These are phyloP conservation scores for Piper betle DNA, from an alignment of 164 flowering plant genomes.

Conservation along the genomic window DNA sequence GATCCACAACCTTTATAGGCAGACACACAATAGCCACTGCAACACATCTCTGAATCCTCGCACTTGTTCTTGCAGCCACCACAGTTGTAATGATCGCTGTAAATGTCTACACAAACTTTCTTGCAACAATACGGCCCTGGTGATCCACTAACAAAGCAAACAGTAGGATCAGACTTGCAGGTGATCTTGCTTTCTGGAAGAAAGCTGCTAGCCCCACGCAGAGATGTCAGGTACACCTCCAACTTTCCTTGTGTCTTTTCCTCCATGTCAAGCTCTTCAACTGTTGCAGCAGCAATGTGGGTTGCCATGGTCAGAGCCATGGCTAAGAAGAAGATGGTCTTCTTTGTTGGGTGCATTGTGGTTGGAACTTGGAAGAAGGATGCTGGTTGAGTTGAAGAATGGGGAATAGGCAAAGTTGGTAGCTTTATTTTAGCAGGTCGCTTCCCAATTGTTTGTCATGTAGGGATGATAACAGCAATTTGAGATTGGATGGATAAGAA, in stretches of 20 bases:
- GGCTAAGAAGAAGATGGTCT: too few species aligned
- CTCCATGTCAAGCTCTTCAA: not conserved
- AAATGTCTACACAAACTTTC: not conserved
- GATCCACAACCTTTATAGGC: not conserved
- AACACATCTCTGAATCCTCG: not conserved
- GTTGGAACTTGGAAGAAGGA: too few species aligned
- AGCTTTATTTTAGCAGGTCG: too few species aligned
- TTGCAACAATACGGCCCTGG: constrained; percentile 1
- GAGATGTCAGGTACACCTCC: not conserved
- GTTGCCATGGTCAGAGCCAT: too few species aligned
- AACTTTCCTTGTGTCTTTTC: not conserved
- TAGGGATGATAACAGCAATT: too few species aligned
- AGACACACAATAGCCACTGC: not conserved
- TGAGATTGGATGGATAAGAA: too few species aligned
- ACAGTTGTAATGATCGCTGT: not conserved
- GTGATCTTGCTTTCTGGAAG: not conserved
- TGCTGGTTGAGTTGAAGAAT: too few species aligned
- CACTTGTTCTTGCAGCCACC: not conserved
- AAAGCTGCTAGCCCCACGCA: not conserved
- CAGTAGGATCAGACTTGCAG: not conserved
- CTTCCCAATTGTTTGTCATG: too few species aligned
- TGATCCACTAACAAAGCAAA: not conserved
- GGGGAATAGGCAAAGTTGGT: too few species aligned
- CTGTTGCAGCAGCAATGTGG: too few species aligned
- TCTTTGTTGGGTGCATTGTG: too few species aligned